Conservation (phyloP, 1,284 basidiomycete species). For the Phellopilus nigrolimitatus region DNA sequence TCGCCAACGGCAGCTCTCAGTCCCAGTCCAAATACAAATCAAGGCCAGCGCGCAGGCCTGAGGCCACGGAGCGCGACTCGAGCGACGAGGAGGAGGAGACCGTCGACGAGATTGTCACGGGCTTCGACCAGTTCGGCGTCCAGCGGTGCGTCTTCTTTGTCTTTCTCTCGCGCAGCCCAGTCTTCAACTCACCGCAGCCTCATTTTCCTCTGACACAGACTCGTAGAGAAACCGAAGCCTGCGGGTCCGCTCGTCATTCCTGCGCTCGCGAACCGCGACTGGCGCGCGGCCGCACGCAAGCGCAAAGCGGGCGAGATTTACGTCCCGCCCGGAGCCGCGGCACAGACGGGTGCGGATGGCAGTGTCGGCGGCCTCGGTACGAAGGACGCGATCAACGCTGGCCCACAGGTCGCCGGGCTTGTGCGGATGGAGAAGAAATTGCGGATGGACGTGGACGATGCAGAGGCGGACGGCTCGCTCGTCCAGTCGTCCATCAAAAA, state of each 20-base stretch:
- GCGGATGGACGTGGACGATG: constrained; percentile 18
- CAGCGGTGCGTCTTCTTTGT: constrained; percentile 72
- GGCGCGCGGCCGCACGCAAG: constrained; percentile 72
- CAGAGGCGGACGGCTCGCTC: constrained; percentile 15
- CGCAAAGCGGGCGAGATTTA: constrained; percentile 45
- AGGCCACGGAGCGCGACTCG: constrained; percentile 45
- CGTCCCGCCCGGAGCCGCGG: constrained; percentile 62
- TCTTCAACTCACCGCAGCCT: constrained; percentile 63
- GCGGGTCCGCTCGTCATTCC: constrained; percentile 78
- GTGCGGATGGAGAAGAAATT: constrained; percentile 40
- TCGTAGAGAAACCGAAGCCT: constrained; percentile 41
- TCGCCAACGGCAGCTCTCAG: constrained; percentile 41
- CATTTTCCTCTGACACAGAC: constrained; percentile 34
- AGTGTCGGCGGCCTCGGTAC: constrained; percentile 77
- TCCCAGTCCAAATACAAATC: constrained; percentile 36
- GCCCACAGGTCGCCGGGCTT: constrained; percentile 59
- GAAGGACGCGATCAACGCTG: constrained; percentile 62
- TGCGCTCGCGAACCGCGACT: constrained; percentile 79
- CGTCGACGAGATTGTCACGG: constrained; percentile 63
- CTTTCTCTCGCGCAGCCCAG: constrained; percentile 28
- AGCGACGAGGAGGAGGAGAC: constrained; percentile 54
- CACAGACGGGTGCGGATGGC: constrained; percentile 65
- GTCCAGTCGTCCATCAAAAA: constrained; percentile 13
- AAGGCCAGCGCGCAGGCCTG: constrained; percentile 20
- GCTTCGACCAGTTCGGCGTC: constrained; percentile 63